Evolutionary conservation across 495 filamentous ascomycete genomes (phyloP).

Genomic region (Mytilinidion resinicola): DNA sequence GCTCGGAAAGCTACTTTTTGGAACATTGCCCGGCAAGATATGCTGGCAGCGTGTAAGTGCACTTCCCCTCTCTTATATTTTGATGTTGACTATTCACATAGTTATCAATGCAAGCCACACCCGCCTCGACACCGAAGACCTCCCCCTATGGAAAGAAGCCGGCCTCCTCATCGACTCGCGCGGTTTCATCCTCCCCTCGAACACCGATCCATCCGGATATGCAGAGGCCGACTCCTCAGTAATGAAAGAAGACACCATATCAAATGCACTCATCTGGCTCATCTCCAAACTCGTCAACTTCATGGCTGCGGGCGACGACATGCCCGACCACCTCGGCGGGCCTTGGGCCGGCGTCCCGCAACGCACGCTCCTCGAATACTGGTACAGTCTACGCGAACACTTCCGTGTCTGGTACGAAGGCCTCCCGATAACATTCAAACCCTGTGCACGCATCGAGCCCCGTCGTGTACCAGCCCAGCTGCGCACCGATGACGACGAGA

Average conservation of each 20-base stretch:
- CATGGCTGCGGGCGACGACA: constrained; percentile 48
- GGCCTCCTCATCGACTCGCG: constrained; percentile 52
- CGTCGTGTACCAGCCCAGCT: constrained; percentile 9
- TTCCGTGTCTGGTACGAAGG: constrained; percentile 55
- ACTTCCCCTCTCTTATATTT: not conserved
- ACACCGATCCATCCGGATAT: constrained; percentile 41
- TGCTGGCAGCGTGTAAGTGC: constrained; percentile 55
- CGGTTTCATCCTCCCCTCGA: constrained; percentile 50
- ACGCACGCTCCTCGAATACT: constrained; percentile 49
- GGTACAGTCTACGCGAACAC: constrained; percentile 42
- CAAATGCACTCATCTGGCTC: constrained; percentile 59
- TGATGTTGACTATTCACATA: constrained; percentile 20
- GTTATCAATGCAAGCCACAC: constrained; percentile 58
- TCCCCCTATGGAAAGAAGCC: constrained; percentile 55
- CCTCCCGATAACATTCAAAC: constrained; percentile 51
- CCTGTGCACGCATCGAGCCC: constrained; percentile 40
- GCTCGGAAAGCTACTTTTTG: constrained; percentile 56
- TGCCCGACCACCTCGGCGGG: constrained; percentile 35
- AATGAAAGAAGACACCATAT: constrained; percentile 53
- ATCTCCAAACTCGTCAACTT: constrained; percentile 58
- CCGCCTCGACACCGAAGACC: constrained; percentile 55
- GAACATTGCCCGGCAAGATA: constrained; percentile 62
- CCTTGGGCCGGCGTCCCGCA: constrained; percentile 45
- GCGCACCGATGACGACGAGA: constrained; percentile 30
- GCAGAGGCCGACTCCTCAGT: constrained; percentile 39